Evolutionary conservation across 805 yeast species (phyloP).

Genomic region (Saturnispora kantuleensis): DNA sequence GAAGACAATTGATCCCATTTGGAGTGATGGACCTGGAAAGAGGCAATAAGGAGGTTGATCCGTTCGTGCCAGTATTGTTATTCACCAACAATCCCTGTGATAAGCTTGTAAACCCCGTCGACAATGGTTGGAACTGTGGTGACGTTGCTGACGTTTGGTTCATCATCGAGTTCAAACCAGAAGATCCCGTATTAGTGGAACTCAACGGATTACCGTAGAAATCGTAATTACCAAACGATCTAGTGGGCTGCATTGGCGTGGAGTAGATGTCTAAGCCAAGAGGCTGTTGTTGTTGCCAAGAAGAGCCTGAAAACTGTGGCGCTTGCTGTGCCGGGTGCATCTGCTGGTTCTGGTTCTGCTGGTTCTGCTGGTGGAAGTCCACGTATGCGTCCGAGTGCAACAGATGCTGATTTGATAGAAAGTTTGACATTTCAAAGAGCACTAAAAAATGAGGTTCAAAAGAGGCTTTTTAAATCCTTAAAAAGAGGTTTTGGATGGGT

Average conservation of each 20-base stretch:
- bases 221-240: conserved; percentile 6
- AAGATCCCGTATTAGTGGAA: conserved; percentile 7
- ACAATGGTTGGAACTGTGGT: conserved; percentile 5
- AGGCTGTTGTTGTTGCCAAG: neutral
- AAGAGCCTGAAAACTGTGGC: conserved; percentile 1
- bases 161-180: conserved; percentile 3
- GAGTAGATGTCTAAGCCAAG: conserved; percentile 4
- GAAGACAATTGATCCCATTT: conserved; percentile 4
- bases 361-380: no score
- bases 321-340: neutral
- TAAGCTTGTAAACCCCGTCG: neutral
- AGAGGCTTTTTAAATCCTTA: no score
- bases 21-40: conserved; percentile 6
- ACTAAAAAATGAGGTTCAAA: no score
- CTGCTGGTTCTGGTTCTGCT: no score
- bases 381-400: neutral
- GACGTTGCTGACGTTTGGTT: conserved; percentile 6
- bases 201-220: neutral
- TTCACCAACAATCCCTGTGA: neutral
- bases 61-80: neutral
- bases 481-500: no score
- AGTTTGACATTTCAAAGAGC: neutral
- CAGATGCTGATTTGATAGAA: neutral
- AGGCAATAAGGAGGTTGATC: neutral
- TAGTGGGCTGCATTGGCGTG: conserved; percentile 6